phyloP scores from a whole-genome alignment of 768 basidiomycete species.

The Boletus sensibilis region DNA sequence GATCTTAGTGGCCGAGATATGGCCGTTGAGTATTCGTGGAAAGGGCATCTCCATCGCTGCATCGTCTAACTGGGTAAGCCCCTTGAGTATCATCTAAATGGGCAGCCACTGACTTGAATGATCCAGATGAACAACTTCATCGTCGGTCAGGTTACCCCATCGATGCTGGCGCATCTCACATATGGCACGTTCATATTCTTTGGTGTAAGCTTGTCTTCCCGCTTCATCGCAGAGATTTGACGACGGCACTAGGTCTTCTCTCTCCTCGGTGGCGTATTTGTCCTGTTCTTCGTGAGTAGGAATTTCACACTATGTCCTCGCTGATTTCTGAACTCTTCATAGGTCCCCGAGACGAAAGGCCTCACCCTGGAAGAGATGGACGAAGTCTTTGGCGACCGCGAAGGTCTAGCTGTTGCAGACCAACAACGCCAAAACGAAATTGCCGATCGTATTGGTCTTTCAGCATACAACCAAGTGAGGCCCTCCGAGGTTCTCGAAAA shows the following conservation, averaged over 20 bases:
- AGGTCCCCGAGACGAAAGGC: constrained; percentile 75
- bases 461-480: constrained; percentile 27
- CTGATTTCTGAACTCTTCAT: background rate
- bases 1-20: constrained; percentile 76
- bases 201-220: constrained; percentile 43
- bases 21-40: constrained; percentile 68
- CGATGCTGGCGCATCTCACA: constrained; percentile 61
- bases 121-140: constrained; percentile 76
- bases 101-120: background rate
- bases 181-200: constrained; percentile 80
- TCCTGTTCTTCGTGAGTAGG: constrained; percentile 57
- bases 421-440: constrained; percentile 48
- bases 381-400: constrained; percentile 62
- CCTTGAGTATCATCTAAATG: background rate
- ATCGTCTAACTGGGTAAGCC: constrained; percentile 68
- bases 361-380: constrained; percentile 80
- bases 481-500: constrained; percentile 16
- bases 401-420: constrained; percentile 57
- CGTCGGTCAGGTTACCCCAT: constrained; percentile 54
- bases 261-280: constrained; percentile 63
- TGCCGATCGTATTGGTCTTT: constrained; percentile 62
- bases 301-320: background rate
- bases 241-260: constrained; percentile 52
- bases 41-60: constrained; percentile 76
- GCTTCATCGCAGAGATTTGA: background rate